Base-by-base conservation (phyloP, 2,329 filamentous ascomycete genomes). In the Akanthomyces lecanii region DNA sequence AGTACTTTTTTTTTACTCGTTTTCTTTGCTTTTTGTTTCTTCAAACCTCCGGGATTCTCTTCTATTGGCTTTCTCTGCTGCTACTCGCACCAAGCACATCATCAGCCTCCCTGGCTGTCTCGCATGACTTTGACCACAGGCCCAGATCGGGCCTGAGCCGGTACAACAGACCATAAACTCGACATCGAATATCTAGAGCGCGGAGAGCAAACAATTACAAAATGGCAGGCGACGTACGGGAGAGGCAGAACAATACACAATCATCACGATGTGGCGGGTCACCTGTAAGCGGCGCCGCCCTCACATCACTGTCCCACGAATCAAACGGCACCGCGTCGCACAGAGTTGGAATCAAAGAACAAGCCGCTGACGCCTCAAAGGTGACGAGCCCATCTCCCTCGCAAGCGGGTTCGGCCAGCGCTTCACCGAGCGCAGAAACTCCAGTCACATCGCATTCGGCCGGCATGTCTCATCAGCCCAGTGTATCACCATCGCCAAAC, bases 41-140 rank as follows among this genome's bases (percentile, higher is more conserved):
- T 51, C 48, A 5, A 51, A 12, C 18, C 48, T 21, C 23, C 25
- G 11, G 28, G 28, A n/a, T 51, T 51, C 16, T 51, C 18, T 3
- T 21, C 28, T n/a, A 7, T 21, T 14, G 36, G 21, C 52, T 42
- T 6, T 7, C 36, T 42, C 36, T 55, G 23, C 38, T n/a, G 42
- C 23, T 25, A 36, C 28, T 36, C 45, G 23, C 51, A 54, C 30
- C 47, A 50, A 25, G 4, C 7, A n/a, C 42, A 21, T 21, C 42
- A 30, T 30, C 42, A 33, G 28, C 42, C 30, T 30, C n/a, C 25
- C 40, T 33, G 38, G 6, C 11, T 11, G 14, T 30, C 8, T 21
- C 50, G 33, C 33, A 60, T 60, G 45, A 60, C 45, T 51, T 14
- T 51, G 45, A 60, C 36, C 44, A 50, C 56, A 12, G 56, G 56